These are phyloP conservation scores for Xylariaceae sp. DNA, from an alignment of 2,329 filamentous ascomycete genomes.

Conservation along the genomic window DNA sequence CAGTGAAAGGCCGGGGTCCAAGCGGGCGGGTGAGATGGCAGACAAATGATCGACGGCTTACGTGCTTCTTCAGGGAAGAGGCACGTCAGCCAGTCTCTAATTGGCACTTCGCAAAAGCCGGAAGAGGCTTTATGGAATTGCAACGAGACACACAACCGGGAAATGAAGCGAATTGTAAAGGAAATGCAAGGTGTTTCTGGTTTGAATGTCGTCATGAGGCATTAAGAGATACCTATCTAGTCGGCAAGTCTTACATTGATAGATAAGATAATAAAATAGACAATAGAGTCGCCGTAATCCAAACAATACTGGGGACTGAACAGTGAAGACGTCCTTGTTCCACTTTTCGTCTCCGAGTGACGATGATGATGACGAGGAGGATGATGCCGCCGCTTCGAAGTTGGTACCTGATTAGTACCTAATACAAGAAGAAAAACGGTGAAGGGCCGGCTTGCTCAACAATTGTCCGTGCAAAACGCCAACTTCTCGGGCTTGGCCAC, in stretches of 20 bases:
- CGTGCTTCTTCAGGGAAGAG: constrained; percentile 9
- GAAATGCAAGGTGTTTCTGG: constrained; percentile 22
- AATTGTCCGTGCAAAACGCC: no score
- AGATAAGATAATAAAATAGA: constrained; percentile 21
- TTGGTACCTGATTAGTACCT: no score
- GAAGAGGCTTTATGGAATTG: constrained; percentile 23
- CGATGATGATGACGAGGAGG: neutral
- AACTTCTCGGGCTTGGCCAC: no score
- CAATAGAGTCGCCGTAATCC: constrained; percentile 15
- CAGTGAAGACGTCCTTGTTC: neutral
- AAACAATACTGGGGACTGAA: no score
- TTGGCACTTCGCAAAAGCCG: constrained; percentile 12
- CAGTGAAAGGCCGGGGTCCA: constrained; percentile 4
- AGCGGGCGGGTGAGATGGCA: neutral
- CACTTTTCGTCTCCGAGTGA: neutral
- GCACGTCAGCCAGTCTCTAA: constrained; percentile 7
- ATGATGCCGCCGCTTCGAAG: no score
- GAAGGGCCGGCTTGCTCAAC: no score
- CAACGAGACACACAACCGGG: constrained; percentile 19
- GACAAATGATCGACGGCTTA: constrained; percentile 8
- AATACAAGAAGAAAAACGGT: no score
- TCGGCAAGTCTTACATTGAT: constrained; percentile 9
- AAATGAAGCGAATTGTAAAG: constrained; percentile 19
- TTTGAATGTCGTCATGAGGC: constrained; percentile 20
- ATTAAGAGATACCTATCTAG: constrained; percentile 3